Percentiles rank a stretch among this genome's conserved stretches.
These are phyloP conservation scores for Alopecurus myosuroides DNA, from an alignment of 176 grass and related monocot species.

Conservation along the genomic window DNA sequence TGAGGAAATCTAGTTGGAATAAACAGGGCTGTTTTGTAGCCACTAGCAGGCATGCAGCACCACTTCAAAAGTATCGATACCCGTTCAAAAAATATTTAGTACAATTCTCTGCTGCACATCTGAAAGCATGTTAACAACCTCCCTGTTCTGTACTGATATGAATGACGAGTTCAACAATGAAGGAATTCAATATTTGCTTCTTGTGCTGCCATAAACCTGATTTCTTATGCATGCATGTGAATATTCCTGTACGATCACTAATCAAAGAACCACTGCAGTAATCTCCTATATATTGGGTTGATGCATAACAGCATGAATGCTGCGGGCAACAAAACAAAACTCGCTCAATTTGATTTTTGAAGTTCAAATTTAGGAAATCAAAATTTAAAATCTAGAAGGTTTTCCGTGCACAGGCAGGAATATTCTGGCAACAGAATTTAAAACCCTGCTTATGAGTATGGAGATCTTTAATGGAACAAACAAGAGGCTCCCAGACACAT, in stretches of 20 bases:
- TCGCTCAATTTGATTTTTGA: neutral
- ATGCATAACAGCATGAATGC: neutral
- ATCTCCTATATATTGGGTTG: neutral
- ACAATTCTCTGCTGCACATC: neutral
- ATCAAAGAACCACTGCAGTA: neutral
- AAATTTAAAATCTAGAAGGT: neutral
- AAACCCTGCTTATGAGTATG: neutral
- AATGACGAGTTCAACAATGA: neutral
- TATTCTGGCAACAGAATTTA: neutral
- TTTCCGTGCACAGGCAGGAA: neutral
- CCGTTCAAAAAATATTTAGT: neutral
- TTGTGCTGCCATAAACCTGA: neutral
- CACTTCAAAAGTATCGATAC: neutral
- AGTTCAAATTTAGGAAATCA: neutral
- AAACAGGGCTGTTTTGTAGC: neutral
- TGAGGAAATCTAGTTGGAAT: neutral
- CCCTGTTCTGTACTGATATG: neutral
- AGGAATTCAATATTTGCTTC: neutral
- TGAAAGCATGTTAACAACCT: neutral
- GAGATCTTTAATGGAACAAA: slow-evolving; percentile 26
- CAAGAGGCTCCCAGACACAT: neutral
- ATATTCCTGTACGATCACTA: neutral
- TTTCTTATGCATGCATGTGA: neutral
- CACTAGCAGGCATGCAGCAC: neutral
- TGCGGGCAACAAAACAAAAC: neutral